Conservation (phyloP, 495 filamentous ascomycete genomes). For the Aspergillus nanangensis region DNA sequence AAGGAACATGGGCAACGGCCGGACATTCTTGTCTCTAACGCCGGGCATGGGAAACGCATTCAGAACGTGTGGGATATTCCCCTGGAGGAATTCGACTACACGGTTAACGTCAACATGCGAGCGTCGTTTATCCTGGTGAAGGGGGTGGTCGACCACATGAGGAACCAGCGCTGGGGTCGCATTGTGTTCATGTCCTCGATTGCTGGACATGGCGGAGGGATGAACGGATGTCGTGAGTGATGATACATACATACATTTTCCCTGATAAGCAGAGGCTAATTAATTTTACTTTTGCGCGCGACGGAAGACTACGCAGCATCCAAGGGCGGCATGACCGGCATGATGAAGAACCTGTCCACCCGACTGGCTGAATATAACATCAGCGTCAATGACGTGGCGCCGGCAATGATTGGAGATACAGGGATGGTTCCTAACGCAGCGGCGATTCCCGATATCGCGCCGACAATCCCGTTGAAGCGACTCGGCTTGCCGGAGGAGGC, state of each 20-base stretch:
- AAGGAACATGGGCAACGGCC: conserved; percentile 48
- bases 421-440: conserved; percentile 59
- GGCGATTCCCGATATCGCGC: conserved; percentile 48
- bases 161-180: conserved; percentile 56
- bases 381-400: conserved; percentile 72
- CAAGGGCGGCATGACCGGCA: conserved; percentile 57
- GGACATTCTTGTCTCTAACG: conserved; percentile 61
- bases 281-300: no score
- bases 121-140: conserved; percentile 63
- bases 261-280: no score
- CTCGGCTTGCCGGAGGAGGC: conserved; percentile 64
- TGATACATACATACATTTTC: conserved; percentile 4
- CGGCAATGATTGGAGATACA: conserved; percentile 69
- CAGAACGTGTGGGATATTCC: conserved; percentile 47
- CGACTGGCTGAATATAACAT: conserved; percentile 59
- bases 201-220: conserved; percentile 59
- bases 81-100: conserved; percentile 64
- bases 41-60: conserved; percentile 49
- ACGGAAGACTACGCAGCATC: conserved; percentile 68
- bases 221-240: conserved; percentile 57
- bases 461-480: conserved; percentile 56
- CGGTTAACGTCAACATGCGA: conserved; percentile 59
- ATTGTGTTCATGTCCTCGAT: conserved; percentile 68
- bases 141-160: conserved; percentile 62
- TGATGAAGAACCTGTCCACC: conserved; percentile 64